Conservation (phyloP, 1,139 yeast species). For the Pneumocystis carinii region DNA sequence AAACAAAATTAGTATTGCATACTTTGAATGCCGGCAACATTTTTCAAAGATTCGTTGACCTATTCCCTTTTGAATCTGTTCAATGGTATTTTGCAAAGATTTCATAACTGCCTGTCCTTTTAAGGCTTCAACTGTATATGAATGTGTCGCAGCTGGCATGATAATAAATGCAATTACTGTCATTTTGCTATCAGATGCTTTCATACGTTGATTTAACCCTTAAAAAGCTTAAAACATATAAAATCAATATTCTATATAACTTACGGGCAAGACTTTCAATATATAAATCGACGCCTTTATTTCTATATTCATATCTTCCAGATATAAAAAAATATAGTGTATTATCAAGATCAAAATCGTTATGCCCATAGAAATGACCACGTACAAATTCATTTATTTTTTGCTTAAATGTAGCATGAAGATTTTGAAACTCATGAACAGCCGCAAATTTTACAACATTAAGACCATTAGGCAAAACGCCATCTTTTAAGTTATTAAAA, state of each 20-base stretch:
- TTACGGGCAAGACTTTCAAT: slow-evolving; percentile 77
- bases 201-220: slow-evolving; percentile 64
- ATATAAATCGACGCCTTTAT: slow-evolving; percentile 92
- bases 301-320: slow-evolving; percentile 91
- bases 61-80: slow-evolving; percentile 74
- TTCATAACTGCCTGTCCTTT: slow-evolving; percentile 93
- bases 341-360: slow-evolving; percentile 86
- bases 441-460: slow-evolving; percentile 94
- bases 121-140: slow-evolving; percentile 89
- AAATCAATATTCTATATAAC: not conserved
- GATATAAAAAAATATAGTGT: slow-evolving; percentile 92
- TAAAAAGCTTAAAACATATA: not conserved
- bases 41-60: slow-evolving; percentile 83
- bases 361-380: slow-evolving; percentile 94
- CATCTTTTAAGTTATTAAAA: slow-evolving; percentile 33
- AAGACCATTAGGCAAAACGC: slow-evolving; percentile 90
- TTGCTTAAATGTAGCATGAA: slow-evolving; percentile 82
- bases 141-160: slow-evolving; percentile 91
- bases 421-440: slow-evolving; percentile 92
- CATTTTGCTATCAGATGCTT: slow-evolving; percentile 66
- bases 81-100: slow-evolving; percentile 77
- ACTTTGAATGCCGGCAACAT: slow-evolving; percentile 60
- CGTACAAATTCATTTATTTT: slow-evolving; percentile 87
- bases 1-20: not conserved
- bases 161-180: slow-evolving; percentile 96